Conservation (phyloP, 2,329 filamentous ascomycete genomes). For the Fusarium oligoseptatum region DNA sequence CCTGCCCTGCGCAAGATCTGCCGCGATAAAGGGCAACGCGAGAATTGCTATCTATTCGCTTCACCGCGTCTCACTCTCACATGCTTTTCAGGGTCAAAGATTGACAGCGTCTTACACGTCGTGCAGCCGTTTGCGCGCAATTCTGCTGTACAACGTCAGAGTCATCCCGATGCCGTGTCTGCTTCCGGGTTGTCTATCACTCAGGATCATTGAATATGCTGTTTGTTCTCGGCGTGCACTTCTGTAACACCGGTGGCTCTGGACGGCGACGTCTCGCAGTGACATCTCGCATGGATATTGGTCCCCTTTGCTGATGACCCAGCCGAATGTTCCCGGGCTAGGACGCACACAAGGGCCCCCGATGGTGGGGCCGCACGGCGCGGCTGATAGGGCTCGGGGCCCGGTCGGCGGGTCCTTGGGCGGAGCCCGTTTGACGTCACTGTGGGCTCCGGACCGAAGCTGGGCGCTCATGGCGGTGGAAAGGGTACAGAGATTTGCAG, state of each 20-base stretch:
- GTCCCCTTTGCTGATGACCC: constrained; percentile 30
- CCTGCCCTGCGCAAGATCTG: constrained; percentile 24
- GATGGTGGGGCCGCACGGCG: constrained; percentile 43
- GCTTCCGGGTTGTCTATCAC: background rate
- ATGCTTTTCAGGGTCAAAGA: constrained; percentile 36
- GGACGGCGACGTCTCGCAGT: background rate
- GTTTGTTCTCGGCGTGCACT: constrained; percentile 12
- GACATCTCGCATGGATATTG: constrained; percentile 26
- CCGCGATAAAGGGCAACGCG: constrained; percentile 14
- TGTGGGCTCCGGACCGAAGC: constrained; percentile 39
- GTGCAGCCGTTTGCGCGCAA: constrained; percentile 7
- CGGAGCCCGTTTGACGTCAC: constrained; percentile 49
- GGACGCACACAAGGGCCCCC: constrained; percentile 6
- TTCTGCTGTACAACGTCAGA: constrained; percentile 1
- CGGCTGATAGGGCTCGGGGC: constrained; percentile 48
- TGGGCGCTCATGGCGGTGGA: constrained; percentile 14
- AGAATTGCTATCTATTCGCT: constrained; percentile 32
- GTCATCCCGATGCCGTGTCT: constrained; percentile 3
- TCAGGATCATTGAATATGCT: constrained; percentile 17
- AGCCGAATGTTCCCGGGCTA: constrained; percentile 27
- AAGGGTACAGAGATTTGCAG: constrained; percentile 3
- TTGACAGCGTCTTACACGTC: constrained; percentile 8
- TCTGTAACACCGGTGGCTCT: constrained; percentile 13
- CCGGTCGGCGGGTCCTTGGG: constrained; percentile 36
- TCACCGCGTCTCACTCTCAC: constrained; percentile 39